phyloP scores from a whole-genome alignment of 148 eudicot genomes.

The Cornus suecica region DNA sequence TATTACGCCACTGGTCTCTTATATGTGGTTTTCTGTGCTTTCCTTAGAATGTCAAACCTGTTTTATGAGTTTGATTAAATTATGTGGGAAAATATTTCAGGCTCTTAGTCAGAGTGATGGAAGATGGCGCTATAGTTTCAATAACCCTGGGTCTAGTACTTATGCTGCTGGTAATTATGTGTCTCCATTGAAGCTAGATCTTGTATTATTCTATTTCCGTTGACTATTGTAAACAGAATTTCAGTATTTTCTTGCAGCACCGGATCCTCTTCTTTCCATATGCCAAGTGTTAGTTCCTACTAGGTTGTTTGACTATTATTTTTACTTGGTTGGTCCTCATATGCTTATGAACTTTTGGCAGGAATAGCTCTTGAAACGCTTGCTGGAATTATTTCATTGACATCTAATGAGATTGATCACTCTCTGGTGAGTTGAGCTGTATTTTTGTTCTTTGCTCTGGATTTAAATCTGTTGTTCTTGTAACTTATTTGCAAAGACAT shows the following conservation, averaged over 20 bases:
- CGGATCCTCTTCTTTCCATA: not conserved
- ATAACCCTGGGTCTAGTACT: slow-evolving; percentile 83
- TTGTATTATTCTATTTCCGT: not conserved
- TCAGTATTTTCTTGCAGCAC: not conserved
- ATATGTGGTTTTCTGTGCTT: not conserved
- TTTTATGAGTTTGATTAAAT: slow-evolving; percentile 16
- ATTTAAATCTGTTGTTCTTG: not conserved
- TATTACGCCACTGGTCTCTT: not conserved
- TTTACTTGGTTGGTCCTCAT: slow-evolving; percentile 8
- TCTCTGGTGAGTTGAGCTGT: slow-evolving; percentile 52
- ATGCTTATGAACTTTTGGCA: slow-evolving; percentile 28
- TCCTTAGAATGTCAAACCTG: not conserved
- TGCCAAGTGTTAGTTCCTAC: not conserved
- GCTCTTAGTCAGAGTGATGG: slow-evolving; percentile 98
- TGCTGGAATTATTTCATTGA: slow-evolving; percentile 76
- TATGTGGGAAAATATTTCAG: slow-evolving; percentile 35
- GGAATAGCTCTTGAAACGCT: slow-evolving; percentile 86
- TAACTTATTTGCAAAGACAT: not conserved
- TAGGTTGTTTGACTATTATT: not conserved
- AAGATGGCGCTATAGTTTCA: slow-evolving; percentile 86
- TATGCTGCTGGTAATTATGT: slow-evolving; percentile 77
- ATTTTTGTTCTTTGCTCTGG: not conserved
- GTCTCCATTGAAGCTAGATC: not conserved
- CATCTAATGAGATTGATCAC: slow-evolving; percentile 70
- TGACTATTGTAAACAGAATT: not conserved